phyloP scores from a whole-genome alignment of 805 yeast species.

The Torulaspora maleeae region DNA sequence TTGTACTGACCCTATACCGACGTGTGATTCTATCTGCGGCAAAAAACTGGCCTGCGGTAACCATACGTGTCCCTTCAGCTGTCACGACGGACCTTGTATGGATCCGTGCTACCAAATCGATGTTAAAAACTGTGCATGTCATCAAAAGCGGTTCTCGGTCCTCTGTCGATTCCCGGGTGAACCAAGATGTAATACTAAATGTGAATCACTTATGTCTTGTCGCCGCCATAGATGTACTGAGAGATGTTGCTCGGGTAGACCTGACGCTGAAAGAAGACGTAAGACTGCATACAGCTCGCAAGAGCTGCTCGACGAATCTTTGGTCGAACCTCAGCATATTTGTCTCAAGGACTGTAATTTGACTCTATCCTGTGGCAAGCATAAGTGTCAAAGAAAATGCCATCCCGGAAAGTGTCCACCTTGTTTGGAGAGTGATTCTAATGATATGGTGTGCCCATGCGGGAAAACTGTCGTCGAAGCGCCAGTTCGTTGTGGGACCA shows the following conservation, averaged over 20 bases:
- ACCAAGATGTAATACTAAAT: conserved; percentile 66
- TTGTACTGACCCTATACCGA: conserved; percentile 78
- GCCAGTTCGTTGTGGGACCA: conserved; percentile 81
- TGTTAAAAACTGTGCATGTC: conserved; percentile 59
- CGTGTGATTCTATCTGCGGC: conserved; percentile 62
- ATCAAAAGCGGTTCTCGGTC: conserved; percentile 48
- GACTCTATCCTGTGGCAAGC: conserved; percentile 60
- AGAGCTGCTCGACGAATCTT: conserved; percentile 44
- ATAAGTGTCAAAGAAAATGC: conserved; percentile 63
- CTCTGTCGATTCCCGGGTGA: conserved; percentile 57
- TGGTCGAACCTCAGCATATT: conserved; percentile 70
- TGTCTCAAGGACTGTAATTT: conserved; percentile 66
- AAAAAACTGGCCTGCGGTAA: conserved; percentile 69
- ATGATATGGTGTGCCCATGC: conserved; percentile 75
- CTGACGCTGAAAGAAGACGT: conserved; percentile 49
- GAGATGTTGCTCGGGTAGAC: conserved; percentile 67
- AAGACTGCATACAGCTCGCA: conserved; percentile 37
- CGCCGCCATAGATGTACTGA: conserved; percentile 71
- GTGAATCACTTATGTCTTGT: conserved; percentile 71
- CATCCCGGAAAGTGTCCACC: conserved; percentile 79
- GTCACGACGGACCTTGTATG: conserved; percentile 75
- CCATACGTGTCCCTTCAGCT: conserved; percentile 55
- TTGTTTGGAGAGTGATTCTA: conserved; percentile 74
- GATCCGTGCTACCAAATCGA: conserved; percentile 56
- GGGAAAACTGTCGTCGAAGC: conserved; percentile 74